Percentiles rank a stretch among this genome's conserved stretches.
These are phyloP conservation scores for Hibiscus syriacus DNA, from an alignment of 345 rosid genomes.

Conservation along the genomic window DNA sequence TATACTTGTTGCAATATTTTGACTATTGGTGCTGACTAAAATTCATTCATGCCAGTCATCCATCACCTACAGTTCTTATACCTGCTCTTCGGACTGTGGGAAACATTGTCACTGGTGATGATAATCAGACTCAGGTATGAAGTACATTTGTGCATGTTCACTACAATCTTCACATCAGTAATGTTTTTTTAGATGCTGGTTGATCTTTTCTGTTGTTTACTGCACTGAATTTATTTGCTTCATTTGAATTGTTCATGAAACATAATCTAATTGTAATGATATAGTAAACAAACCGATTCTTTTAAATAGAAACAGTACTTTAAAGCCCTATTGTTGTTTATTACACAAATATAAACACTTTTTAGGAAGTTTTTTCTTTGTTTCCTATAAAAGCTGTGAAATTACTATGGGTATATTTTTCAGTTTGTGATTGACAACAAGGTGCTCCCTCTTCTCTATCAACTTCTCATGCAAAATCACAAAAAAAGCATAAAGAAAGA, in stretches of 20 bases:
- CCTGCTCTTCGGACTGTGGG: not conserved
- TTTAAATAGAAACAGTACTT: not conserved
- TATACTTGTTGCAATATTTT: not conserved
- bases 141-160: not conserved
- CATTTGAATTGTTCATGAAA: not conserved
- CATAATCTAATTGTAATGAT: not conserved
- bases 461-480: slow-evolving; percentile 26
- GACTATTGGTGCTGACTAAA: not conserved
- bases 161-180: not conserved
- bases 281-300: not conserved
- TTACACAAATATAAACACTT: not conserved
- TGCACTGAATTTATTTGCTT: not conserved
- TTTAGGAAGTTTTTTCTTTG: not conserved
- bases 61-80: not conserved
- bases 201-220: not conserved
- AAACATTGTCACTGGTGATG: not conserved
- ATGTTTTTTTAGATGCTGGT: not conserved
- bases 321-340: not conserved
- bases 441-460: slow-evolving; percentile 58
- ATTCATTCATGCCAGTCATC: not conserved
- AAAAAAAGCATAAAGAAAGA: not conserved
- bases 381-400: not conserved
- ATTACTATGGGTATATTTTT: slow-evolving; percentile 10
- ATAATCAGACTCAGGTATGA: not conserved
- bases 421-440: slow-evolving; percentile 73